These are phyloP conservation scores for Fallopia convolvulus DNA, from an alignment of 148 eudicot genomes.

Conservation along the genomic window DNA sequence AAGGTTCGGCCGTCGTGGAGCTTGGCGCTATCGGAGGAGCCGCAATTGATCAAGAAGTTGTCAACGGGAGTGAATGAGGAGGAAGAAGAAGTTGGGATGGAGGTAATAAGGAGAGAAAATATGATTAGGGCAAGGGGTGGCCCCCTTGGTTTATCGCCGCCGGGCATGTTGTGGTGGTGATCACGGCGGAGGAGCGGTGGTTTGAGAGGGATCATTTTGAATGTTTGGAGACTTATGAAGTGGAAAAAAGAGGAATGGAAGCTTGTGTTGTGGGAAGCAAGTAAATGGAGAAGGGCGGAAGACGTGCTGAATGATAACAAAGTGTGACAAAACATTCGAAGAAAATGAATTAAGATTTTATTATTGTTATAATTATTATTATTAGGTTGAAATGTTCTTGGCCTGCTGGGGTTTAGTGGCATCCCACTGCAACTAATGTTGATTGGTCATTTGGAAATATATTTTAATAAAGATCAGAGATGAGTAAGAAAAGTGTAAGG, in stretches of 20 bases:
- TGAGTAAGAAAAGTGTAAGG: neutral
- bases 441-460: neutral
- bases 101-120: neutral
- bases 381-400: neutral
- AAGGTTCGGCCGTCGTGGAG: slow-evolving; percentile 57
- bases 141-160: neutral
- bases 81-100: neutral
- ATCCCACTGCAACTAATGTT: neutral
- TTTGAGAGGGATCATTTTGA: neutral
- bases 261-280: slow-evolving; percentile 2
- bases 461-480: neutral
- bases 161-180: neutral
- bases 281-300: neutral
- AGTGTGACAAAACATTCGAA: neutral
- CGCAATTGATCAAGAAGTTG: slow-evolving; percentile 50
- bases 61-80: slow-evolving; percentile 39
- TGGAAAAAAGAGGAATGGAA: neutral
- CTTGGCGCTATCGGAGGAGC: slow-evolving; percentile 24
- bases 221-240: neutral
- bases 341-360: neutral
- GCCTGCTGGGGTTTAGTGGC: slow-evolving; percentile 8
- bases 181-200: neutral
- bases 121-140: neutral
- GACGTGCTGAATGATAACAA: neutral
- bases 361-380: too few species aligned